Conservation (phyloP, 345 rosid genomes). For the Moringa oleifera region DNA sequence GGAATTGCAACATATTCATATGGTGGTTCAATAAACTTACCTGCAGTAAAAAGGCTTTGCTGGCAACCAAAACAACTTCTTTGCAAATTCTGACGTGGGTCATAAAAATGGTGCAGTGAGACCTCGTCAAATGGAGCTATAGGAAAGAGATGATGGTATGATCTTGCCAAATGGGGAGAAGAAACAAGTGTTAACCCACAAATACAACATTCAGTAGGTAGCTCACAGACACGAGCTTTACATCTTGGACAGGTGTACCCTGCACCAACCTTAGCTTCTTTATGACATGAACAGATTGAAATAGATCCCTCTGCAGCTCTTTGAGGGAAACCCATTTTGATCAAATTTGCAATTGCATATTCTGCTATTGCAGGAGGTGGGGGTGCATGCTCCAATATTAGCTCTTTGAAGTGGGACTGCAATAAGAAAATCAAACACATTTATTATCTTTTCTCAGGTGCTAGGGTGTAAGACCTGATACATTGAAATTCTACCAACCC, state of each 20-base stretch:
- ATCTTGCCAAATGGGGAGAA: conserved; percentile 91
- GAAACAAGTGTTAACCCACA: conserved; percentile 95
- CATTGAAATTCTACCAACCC: no score
- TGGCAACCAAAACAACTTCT: conserved; percentile 83
- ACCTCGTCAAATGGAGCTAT: conserved; percentile 77
- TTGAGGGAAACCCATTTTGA: conserved; percentile 93
- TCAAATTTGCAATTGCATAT: conserved; percentile 74
- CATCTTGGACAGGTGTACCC: conserved; percentile 94
- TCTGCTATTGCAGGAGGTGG: conserved; percentile 97
- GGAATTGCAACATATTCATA: neutral
- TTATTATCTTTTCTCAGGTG: no score
- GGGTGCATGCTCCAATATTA: conserved; percentile 84
- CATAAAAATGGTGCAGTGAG: conserved; percentile 29
- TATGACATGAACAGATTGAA: conserved; percentile 87
- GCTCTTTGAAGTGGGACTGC: conserved; percentile 79
- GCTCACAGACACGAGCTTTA: conserved; percentile 84
- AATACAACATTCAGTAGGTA: conserved; percentile 77
- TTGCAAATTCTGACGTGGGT: conserved; percentile 27
- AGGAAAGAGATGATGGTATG: conserved; percentile 96
- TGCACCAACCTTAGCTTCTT: conserved; percentile 75
- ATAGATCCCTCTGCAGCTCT: conserved; percentile 75
- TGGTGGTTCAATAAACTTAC: conserved; percentile 42
- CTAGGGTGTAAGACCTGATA: no score
- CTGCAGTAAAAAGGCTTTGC: conserved; percentile 53
- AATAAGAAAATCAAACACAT: conserved; percentile 8